phyloP scores from a whole-genome alignment of 1,139 yeast genomes.

The Geotrichum cucujoidarum region DNA sequence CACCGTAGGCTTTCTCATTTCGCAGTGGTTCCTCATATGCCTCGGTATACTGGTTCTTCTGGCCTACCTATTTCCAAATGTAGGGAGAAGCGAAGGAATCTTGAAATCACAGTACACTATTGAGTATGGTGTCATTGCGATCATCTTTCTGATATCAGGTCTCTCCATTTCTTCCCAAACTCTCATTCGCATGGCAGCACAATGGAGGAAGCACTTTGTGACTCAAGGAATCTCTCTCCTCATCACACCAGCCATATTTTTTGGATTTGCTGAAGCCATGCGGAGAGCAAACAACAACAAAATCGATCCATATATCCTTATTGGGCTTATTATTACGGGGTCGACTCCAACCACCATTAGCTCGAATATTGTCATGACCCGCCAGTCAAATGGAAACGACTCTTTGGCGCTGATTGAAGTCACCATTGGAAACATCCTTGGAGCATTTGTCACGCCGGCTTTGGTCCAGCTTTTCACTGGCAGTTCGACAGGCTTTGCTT shows the following conservation, averaged over 20 bases:
- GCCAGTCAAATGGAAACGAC: constrained; percentile 71
- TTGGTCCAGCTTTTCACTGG: constrained; percentile 63
- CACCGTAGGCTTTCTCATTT: constrained; percentile 5
- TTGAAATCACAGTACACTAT: constrained; percentile 69
- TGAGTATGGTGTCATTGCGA: constrained; percentile 81
- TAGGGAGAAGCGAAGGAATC: constrained; percentile 79
- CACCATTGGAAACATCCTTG: constrained; percentile 73
- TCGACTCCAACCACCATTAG: constrained; percentile 90
- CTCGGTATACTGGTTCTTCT: constrained; percentile 68
- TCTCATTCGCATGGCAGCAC: constrained; percentile 53
- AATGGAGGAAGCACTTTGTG: constrained; percentile 80
- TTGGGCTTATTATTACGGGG: constrained; percentile 75
- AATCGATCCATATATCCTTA: constrained; percentile 69
- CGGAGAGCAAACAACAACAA: constrained; percentile 50
- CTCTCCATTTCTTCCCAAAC: constrained; percentile 64
- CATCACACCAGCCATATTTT: constrained; percentile 68
- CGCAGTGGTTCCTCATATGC: constrained; percentile 67
- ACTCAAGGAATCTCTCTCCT: constrained; percentile 65
- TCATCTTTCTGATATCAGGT: constrained; percentile 77
- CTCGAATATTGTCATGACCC: constrained; percentile 88
- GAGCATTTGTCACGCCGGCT: constrained; percentile 85
- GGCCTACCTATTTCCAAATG: constrained; percentile 73
- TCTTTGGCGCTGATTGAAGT: constrained; percentile 77
- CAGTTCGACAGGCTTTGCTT: constrained; percentile 53
- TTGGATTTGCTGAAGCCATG: constrained; percentile 68